phyloP scores from a whole-genome alignment of 208 protist genomes.

The Porcisia hertigi region DNA sequence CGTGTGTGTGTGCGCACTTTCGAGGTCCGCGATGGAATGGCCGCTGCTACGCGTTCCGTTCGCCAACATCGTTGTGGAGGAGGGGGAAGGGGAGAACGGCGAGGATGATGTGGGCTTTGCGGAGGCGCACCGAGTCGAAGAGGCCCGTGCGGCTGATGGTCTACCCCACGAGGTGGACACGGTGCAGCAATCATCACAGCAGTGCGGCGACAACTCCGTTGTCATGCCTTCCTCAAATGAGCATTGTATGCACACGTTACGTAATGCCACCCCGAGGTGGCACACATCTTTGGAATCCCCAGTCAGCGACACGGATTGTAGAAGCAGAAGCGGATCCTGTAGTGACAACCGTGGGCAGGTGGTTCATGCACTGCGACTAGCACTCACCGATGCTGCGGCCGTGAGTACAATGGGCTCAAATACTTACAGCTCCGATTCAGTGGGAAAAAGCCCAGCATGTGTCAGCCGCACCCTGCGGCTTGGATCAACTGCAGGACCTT shows the following conservation, averaged over 20 bases:
- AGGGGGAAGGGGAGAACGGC: constrained; percentile 13
- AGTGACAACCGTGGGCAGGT: not conserved
- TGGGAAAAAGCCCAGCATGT: not conserved
- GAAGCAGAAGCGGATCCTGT: not conserved
- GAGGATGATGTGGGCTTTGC: not conserved
- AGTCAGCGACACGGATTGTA: not conserved
- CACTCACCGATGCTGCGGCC: not conserved
- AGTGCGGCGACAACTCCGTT: not conserved
- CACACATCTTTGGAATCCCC: not conserved
- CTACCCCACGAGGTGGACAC: not conserved
- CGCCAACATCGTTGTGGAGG: constrained; percentile 31
- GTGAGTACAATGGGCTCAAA: not conserved
- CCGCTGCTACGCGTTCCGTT: constrained; percentile 19
- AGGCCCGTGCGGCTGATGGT: not conserved
- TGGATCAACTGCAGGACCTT: not conserved
- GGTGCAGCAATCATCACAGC: not conserved
- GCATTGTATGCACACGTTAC: not conserved
- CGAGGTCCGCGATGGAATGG: constrained; percentile 27
- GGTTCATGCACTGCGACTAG: constrained; percentile 2
- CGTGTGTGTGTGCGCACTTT: not conserved
- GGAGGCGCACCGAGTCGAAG: not conserved
- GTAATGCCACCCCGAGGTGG: not conserved
- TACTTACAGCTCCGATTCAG: not conserved
- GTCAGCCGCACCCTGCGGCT: constrained; percentile 6
- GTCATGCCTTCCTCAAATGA: not conserved